Base-by-base conservation (phyloP, 306 rosid genomes). In the Pyrus bretschneideri region DNA sequence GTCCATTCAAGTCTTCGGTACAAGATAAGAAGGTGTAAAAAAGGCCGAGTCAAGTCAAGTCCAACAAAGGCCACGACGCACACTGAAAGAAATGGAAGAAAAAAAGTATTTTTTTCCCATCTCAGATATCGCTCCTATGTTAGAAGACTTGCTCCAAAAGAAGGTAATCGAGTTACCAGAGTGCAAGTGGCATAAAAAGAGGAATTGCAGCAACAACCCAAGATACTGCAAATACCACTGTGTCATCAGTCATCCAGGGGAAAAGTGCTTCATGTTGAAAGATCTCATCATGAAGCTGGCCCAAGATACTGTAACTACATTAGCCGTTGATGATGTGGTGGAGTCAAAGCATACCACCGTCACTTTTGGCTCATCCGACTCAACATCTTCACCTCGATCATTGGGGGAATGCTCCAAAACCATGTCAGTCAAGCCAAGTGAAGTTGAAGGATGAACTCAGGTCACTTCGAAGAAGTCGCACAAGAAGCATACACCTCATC, bases 381-480 rank as follows among this genome's bases (percentile, higher is more conserved):
- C 42, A 38, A 38, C 9, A 38, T 38, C 10, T 6, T 38, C 10
- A 7, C 42, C 42, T 45, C 1, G 3, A 49, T 55, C 2, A 1
- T 1, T 21, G 0, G 25, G 12, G 11, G 25, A 1, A 55, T 55
- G 60, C 11, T 55, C 4, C 4, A 55, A 55, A 9, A 55, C 4
- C 4, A 0, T 55, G 4, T 0, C 2, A 19, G 4, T 3, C 23
- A 55, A 55, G 60, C 23, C 12, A 21, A 18, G 9, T 21, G 21
- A 54, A 54, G 11, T 18, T 54, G 59, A 54, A 54, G 22, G 23
- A 54, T 54, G 1, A 1, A 54, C 23, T 1, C 0, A 5, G 0
- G 11, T 54, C 59, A 19, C 1, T 54, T 0, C 0, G 0, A 54
- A 5, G 4, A 54, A 54, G 10, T 0, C 0, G 0, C 10, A 7